phyloP scores from a whole-genome alignment of 2,329 filamentous ascomycete species.

The Zymoseptoria passerinii region DNA sequence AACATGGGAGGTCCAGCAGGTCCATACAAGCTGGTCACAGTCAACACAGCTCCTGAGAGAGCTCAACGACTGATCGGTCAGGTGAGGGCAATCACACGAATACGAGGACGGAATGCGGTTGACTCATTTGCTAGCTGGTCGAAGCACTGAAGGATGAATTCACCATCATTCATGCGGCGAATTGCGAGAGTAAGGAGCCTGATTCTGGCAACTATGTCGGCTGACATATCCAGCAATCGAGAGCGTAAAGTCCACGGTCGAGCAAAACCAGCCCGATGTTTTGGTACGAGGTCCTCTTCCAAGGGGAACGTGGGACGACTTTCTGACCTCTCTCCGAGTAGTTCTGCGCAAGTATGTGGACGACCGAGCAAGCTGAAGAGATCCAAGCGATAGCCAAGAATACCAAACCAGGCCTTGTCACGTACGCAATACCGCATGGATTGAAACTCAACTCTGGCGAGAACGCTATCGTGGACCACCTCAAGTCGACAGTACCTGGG shows the following conservation, averaged over 20 bases:
- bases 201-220: neutral
- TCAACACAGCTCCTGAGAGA: constrained; percentile 59
- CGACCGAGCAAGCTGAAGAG: constrained; percentile 39
- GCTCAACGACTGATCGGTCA: constrained; percentile 54
- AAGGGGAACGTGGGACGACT: neutral
- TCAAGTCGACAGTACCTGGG: constrained; percentile 26
- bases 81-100: neutral
- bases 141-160: constrained; percentile 56
- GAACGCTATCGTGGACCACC: constrained; percentile 48
- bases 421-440: constrained; percentile 46
- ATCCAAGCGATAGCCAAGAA: constrained; percentile 41
- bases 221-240: constrained; percentile 8
- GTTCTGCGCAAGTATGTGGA: constrained; percentile 57
- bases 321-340: constrained; percentile 23
- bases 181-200: constrained; percentile 47
- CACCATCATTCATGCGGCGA: constrained; percentile 54
- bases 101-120: neutral
- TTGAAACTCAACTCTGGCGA: constrained; percentile 47
- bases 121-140: constrained; percentile 35
- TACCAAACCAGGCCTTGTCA: constrained; percentile 42
- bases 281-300: constrained; percentile 2
- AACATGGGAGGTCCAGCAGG: constrained; percentile 30
- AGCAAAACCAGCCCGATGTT: constrained; percentile 42
- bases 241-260: constrained; percentile 47
- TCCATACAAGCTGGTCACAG: constrained; percentile 56